These are phyloP conservation scores for Austroboletus rostrupii DNA, from an alignment of 1,284 basidiomycete genomes.

Conservation along the genomic window DNA sequence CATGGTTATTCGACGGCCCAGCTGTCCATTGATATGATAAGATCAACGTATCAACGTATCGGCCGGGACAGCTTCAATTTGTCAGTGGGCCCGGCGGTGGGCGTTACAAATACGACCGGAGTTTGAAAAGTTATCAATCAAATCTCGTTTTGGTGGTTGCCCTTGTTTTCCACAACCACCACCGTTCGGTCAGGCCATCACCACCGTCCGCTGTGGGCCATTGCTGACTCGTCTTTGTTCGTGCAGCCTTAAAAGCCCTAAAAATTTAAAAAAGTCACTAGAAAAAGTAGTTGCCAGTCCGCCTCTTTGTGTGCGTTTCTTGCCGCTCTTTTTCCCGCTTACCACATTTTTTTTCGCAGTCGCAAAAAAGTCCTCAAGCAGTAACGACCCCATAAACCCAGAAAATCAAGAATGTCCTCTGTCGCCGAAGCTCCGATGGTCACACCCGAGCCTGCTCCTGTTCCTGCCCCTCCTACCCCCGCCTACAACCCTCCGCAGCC, in stretches of 20 bases:
- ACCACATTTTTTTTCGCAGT: slow-evolving; percentile 32
- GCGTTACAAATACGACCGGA: slow-evolving; percentile 25
- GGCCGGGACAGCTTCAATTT: no score
- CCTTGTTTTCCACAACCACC: slow-evolving; percentile 35
- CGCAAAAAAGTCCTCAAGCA: slow-evolving; percentile 78
- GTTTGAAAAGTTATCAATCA: slow-evolving; percentile 32
- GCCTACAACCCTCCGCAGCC: slow-evolving; percentile 53
- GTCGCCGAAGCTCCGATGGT: slow-evolving; percentile 40
- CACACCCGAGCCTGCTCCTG: slow-evolving; percentile 36
- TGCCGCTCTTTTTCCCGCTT: slow-evolving; percentile 15
- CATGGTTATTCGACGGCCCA: no score
- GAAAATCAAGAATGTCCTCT: slow-evolving; percentile 61
- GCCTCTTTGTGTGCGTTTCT: slow-evolving; percentile 58
- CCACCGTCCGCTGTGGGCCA: slow-evolving; percentile 1
- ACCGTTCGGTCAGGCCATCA: slow-evolving; percentile 29
- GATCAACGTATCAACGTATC: no score
- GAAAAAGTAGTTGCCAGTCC: slow-evolving; percentile 71
- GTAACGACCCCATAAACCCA: slow-evolving; percentile 70
- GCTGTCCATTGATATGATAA: no score
- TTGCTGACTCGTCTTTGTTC: slow-evolving; percentile 22
- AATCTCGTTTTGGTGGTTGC: slow-evolving; percentile 18
- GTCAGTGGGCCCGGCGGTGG: neutral
- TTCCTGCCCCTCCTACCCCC: slow-evolving; percentile 43
- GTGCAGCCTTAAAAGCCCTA: slow-evolving; percentile 37
- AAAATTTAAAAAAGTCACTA: slow-evolving; percentile 52